Evolutionary conservation across 768 basidiomycete species (phyloP).

Genomic region (Mrakia frigida): DNA sequence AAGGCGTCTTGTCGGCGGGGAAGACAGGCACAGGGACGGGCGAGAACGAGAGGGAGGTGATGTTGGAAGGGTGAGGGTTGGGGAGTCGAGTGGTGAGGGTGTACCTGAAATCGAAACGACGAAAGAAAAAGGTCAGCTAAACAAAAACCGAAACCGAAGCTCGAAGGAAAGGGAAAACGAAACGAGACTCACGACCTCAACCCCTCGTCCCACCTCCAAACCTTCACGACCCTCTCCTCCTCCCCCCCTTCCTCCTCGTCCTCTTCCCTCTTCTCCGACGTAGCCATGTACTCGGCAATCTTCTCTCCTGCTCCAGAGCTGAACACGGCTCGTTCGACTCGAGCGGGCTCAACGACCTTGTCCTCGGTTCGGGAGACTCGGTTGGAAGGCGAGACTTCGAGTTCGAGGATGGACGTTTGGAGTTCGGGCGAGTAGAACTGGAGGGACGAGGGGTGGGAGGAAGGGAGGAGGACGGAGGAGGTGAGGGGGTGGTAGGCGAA

Average conservation of each 20-base stretch:
- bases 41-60: slow-evolving; percentile 67
- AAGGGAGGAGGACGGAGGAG: slow-evolving; percentile 75
- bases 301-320: slow-evolving; percentile 51
- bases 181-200: slow-evolving; percentile 57
- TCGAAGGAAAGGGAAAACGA: neutral
- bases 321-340: slow-evolving; percentile 65
- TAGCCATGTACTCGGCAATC: slow-evolving; percentile 84
- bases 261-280: slow-evolving; percentile 68
- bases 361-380: slow-evolving; percentile 72
- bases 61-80: slow-evolving; percentile 62
- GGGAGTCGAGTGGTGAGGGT: slow-evolving; percentile 80
- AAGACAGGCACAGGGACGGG: slow-evolving; percentile 44
- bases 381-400: slow-evolving; percentile 92
- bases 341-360: slow-evolving; percentile 64
- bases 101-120: slow-evolving; percentile 37
- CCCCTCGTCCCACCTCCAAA: slow-evolving; percentile 73
- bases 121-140: neutral
- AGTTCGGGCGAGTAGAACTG: slow-evolving; percentile 77
- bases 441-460: slow-evolving; percentile 91
- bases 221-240: slow-evolving; percentile 64
- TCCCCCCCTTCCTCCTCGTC: slow-evolving; percentile 63
- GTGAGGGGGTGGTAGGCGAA: slow-evolving; percentile 70
- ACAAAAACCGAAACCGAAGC: neutral
- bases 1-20: slow-evolving; percentile 38
- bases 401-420: slow-evolving; percentile 68